Conservation (phyloP, 2,329 filamentous ascomycete genomes). For the Apiospora sp. region DNA sequence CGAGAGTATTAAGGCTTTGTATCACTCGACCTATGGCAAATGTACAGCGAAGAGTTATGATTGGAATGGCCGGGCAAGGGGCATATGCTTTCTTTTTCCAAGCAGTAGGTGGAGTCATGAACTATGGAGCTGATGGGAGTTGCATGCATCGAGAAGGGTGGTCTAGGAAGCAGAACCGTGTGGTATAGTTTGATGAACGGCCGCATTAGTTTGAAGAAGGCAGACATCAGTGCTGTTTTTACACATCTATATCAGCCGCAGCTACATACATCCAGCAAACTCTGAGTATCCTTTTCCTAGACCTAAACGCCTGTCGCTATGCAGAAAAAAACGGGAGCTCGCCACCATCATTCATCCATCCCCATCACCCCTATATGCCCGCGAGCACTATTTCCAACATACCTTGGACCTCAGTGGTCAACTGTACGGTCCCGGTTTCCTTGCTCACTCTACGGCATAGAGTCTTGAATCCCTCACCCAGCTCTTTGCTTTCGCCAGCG, state of each 20-base stretch:
- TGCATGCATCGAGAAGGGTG: neutral
- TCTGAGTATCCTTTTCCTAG: conserved; percentile 21
- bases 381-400: conserved; percentile 80
- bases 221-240: conserved; percentile 16
- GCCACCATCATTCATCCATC: neutral
- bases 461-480: conserved; percentile 73
- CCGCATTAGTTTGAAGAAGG: conserved; percentile 16
- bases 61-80: neutral
- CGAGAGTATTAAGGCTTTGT: neutral
- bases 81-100: neutral
- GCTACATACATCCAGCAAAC: conserved; percentile 7
- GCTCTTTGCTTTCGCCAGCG: conserved; percentile 74
- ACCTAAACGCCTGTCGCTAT: conserved; percentile 27
- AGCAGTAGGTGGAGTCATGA: neutral
- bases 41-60: neutral
- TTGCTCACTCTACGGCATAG: conserved; percentile 75
- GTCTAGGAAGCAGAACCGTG: conserved; percentile 4
- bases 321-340: conserved; percentile 17
- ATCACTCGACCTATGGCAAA: neutral
- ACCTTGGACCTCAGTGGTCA: conserved; percentile 81
- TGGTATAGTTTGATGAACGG: conserved; percentile 13
- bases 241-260: conserved; percentile 11
- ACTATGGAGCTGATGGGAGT: neutral
- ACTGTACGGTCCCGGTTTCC: conserved; percentile 84
- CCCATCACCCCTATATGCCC: conserved; percentile 44